Evolutionary conservation across 305 asterid genomes (phyloP).

Genomic region (Solanum chacoense): DNA sequence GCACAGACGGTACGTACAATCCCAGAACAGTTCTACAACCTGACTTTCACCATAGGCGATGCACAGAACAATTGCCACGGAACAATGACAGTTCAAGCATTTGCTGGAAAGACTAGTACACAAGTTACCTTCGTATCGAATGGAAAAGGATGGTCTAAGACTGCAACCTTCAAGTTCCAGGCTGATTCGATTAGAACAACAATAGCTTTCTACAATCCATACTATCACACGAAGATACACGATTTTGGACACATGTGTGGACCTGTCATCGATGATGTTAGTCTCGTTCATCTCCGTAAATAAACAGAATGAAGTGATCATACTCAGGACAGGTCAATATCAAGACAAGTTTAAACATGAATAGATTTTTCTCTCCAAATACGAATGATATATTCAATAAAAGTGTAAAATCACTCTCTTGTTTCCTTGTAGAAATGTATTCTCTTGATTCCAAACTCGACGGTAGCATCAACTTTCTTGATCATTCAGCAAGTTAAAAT

Average conservation of each 20-base stretch:
- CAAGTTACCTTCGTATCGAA: slow-evolving; percentile 27
- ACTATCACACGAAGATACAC: slow-evolving; percentile 42
- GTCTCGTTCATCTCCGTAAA: slow-evolving; percentile 24
- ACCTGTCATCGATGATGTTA: slow-evolving; percentile 63
- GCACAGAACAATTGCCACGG: slow-evolving; percentile 60
- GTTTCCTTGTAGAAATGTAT: background rate
- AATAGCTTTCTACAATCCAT: slow-evolving; percentile 50
- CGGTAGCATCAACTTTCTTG: background rate
- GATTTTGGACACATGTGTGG: slow-evolving; percentile 67
- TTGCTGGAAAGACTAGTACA: slow-evolving; percentile 30
- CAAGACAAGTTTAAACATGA: background rate
- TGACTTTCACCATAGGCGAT: slow-evolving; percentile 52
- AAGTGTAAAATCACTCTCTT: background rate
- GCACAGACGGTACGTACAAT: slow-evolving; percentile 44
- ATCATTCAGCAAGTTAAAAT: background rate
- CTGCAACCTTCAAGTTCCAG: slow-evolving; percentile 32
- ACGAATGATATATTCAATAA: background rate
- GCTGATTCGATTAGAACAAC: slow-evolving; percentile 35
- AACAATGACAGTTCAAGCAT: slow-evolving; percentile 51
- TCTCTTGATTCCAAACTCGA: background rate
- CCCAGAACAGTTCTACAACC: slow-evolving; percentile 29
- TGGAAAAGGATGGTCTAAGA: slow-evolving; percentile 48
- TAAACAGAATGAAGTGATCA: background rate
- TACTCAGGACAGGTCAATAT: background rate
- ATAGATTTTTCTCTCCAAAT: background rate